A percentile compares a stretch with the other conserved stretches of the same genome.
Evolutionary conservation across 1,139 yeast species (phyloP).

Genomic region (Sugiyamaella pinicola): DNA sequence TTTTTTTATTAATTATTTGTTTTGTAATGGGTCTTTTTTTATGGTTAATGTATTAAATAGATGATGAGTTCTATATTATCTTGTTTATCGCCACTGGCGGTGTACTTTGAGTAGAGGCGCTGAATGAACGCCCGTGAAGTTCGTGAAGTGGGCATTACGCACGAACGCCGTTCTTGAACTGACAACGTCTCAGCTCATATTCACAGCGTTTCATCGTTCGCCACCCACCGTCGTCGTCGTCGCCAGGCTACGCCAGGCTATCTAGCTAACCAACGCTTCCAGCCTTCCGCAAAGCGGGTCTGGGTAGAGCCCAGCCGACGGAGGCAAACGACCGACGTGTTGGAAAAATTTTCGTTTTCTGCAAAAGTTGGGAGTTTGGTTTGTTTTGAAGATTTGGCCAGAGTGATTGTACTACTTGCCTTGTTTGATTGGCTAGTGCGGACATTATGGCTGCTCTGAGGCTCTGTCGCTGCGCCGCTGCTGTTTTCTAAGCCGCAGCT

Average conservation of each 20-base stretch:
- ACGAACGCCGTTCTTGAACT: not conserved
- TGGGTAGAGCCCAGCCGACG: not conserved
- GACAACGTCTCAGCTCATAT: not conserved
- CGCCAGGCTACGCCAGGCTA: not conserved
- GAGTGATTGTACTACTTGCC: conserved; percentile 2
- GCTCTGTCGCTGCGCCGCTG: too few species aligned
- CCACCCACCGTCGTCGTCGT: not conserved
- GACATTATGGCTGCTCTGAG: too few species aligned
- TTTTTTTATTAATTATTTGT: conserved; percentile 12
- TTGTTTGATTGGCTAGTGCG: conserved; percentile 10
- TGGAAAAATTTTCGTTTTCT: not conserved
- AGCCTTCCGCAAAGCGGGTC: not conserved
- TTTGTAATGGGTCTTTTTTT: conserved; percentile 19
- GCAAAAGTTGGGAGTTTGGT: conserved; percentile 15
- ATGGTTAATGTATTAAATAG: conserved; percentile 18
- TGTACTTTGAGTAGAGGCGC: not conserved
- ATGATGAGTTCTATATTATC: conserved; percentile 8
- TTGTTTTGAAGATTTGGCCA: conserved; percentile 16
- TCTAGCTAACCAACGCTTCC: not conserved
- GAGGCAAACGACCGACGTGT: not conserved
- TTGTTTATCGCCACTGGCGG: too few species aligned
- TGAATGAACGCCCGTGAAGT: not conserved
- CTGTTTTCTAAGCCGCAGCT: too few species aligned
- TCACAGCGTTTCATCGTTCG: too few species aligned
- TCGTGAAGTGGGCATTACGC: conserved; percentile 1